Evolutionary conservation across 2,329 filamentous ascomycete species (phyloP).

Genomic region (Bretziella fagacearum): DNA sequence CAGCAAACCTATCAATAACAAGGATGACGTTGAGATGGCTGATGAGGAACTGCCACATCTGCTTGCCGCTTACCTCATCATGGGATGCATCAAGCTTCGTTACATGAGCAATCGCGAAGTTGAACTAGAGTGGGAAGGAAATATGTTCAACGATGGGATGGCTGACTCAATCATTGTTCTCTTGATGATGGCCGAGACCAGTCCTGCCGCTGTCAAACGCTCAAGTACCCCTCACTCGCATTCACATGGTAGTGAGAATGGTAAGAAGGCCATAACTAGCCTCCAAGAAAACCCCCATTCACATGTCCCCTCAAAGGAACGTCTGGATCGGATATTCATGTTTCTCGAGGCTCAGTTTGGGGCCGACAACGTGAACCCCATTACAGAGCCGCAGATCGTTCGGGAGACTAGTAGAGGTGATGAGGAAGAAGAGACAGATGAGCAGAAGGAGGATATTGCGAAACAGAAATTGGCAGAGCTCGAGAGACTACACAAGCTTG

Average conservation of each 20-base stretch:
- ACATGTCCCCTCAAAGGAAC: conserved; percentile 53
- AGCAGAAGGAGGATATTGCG: conserved; percentile 32
- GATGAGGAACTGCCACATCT: conserved; percentile 46
- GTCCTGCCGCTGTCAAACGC: conserved; percentile 82
- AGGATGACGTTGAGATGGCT: conserved; percentile 32
- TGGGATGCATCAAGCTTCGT: conserved; percentile 78
- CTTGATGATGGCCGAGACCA: conserved; percentile 80
- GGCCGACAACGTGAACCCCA: conserved; percentile 59
- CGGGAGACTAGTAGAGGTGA: conserved; percentile 20
- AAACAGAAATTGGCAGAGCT: conserved; percentile 51
- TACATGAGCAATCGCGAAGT: conserved; percentile 64
- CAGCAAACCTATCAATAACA: conserved; percentile 21
- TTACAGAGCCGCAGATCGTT: conserved; percentile 43
- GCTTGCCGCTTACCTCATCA: conserved; percentile 49
- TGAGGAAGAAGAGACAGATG: conserved; percentile 20
- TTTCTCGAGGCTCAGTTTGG: conserved; percentile 97
- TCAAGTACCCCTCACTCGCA: conserved; percentile 22
- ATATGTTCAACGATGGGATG: conserved; percentile 92
- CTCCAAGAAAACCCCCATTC: conserved; percentile 51
- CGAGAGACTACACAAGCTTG: conserved; percentile 60
- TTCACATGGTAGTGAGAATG: conserved; percentile 26
- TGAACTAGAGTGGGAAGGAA: conserved; percentile 93
- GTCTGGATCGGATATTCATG: conserved; percentile 73
- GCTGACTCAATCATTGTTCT: conserved; percentile 95
- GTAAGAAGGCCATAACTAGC: conserved; percentile 18